Conservation (phyloP, 78 protist species). For the Emiliania huxleyi region DNA sequence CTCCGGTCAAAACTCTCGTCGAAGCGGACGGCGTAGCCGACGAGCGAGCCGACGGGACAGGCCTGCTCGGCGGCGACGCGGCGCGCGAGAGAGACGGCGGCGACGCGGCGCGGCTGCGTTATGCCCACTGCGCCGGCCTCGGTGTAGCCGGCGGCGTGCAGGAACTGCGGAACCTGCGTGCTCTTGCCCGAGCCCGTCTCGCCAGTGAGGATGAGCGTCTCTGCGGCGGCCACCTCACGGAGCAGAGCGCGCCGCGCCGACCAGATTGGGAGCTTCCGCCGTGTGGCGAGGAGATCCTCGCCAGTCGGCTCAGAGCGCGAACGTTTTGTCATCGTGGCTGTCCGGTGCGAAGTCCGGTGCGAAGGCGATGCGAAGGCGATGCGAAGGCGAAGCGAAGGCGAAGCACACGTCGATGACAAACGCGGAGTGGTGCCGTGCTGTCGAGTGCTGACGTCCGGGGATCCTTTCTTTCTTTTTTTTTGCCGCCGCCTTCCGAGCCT, state of each 20-base stretch:
- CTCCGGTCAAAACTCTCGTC: conserved; percentile 45
- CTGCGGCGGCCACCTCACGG: neutral
- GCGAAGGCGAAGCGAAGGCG: too few species aligned
- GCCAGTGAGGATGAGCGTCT: conserved; percentile 57
- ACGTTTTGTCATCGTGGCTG: too few species aligned
- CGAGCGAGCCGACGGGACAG: conserved; percentile 60
- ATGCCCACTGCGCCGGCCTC: conserved; percentile 17
- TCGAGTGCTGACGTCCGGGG: too few species aligned
- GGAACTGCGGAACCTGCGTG: conserved; percentile 98
- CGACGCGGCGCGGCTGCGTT: conserved; percentile 84
- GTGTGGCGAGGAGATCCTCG: too few species aligned
- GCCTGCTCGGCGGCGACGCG: conserved; percentile 83
- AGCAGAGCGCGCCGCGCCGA: neutral
- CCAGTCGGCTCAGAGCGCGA: too few species aligned
- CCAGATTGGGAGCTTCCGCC: conserved; percentile 21
- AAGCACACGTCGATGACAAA: too few species aligned
- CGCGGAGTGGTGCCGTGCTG: too few species aligned
- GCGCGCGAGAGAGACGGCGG: conserved; percentile 79
- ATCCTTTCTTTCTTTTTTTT: too few species aligned
- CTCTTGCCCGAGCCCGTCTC: conserved; percentile 95
- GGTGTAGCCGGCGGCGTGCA: conserved; percentile 73
- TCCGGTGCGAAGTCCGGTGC: too few species aligned
- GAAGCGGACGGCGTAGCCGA: conserved; percentile 81
- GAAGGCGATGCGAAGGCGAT: too few species aligned
- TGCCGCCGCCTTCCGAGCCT: too few species aligned